Base-by-base conservation (phyloP, 768 basidiomycete genomes). In the Cyathus striatus region DNA sequence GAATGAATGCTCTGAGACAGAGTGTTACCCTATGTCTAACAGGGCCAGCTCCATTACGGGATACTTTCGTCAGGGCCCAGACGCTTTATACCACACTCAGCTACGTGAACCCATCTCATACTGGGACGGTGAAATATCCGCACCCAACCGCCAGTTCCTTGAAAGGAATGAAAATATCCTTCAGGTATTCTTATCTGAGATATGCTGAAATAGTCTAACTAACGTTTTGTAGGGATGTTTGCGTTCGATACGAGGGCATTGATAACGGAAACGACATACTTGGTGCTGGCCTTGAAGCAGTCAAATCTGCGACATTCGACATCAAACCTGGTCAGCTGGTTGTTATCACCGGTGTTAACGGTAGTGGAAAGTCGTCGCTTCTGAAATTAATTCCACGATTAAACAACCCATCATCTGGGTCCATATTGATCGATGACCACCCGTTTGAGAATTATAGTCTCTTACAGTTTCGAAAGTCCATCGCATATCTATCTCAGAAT, bases 281-380 rank as follows among this genome's bases (percentile, higher is more conserved):
- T n/a, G n/a, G n/a, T n/a, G n/a, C n/a, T n/a, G 25, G 7, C 33
- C 23, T n/a, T 40, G 53, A 33, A n/a, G 57, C 57, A 16, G 53
- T 71, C 12, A 38, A 52, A 17, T 50, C 63, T 38, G 47, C 72
- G 37, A 64, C 68, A 0, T 58, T 75, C 41, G 57, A 50, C 13
- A 63, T 77, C 40, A 46, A 62, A 6, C 51, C 72, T 5, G 75
- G 74, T 1, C 60, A 66, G 23, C 51, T 75, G 5, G 62, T 73
- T 18, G 64, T 75, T 18, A 53, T 78, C 25, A 72, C 74, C 6
- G 75, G 76, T 10, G 52, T 44, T 6, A 73, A 72, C 46, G 72
- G 72, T 6, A 66, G 67, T 49, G 73, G 71, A 5, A 75, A 75
- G 45, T 61, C 68, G 0, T 65, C 71, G 6, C 53, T 73, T 9